Conservation (phyloP, 768 basidiomycete genomes). For the Hygrophoropsis aurantiaca region DNA sequence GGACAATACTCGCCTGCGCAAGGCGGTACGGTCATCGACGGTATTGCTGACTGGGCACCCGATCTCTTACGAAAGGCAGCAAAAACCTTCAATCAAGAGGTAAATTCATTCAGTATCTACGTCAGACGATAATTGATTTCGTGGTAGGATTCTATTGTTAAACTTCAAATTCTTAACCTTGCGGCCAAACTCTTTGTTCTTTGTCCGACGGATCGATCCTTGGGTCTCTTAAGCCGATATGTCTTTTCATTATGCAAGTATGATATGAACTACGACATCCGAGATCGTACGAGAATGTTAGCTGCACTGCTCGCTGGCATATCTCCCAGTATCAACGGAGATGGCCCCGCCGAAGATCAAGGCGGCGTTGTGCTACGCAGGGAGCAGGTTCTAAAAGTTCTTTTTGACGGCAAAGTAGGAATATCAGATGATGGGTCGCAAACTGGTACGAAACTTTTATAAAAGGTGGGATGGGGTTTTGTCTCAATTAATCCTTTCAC, state of each 20-base stretch:
- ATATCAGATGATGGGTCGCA: constrained; percentile 40
- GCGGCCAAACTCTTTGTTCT: constrained; percentile 81
- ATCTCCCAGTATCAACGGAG: constrained; percentile 35
- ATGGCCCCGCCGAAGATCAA: constrained; percentile 43
- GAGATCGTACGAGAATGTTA: constrained; percentile 86
- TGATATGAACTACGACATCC: constrained; percentile 85
- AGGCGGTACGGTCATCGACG: constrained; percentile 41
- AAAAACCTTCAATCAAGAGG: constrained; percentile 74
- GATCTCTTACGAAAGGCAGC: constrained; percentile 83
- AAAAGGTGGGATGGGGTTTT: not conserved
- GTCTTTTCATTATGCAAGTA: constrained; percentile 85
- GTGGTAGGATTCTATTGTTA: constrained; percentile 60
- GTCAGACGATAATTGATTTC: not conserved
- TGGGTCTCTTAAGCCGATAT: constrained; percentile 63
- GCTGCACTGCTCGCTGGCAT: constrained; percentile 65
- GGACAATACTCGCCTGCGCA: constrained; percentile 73
- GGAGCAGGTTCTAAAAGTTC: constrained; percentile 78
- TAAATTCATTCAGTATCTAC: constrained; percentile 26
- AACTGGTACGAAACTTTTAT: constrained; percentile 27
- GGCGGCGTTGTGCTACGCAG: constrained; percentile 76
- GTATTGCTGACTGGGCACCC: constrained; percentile 78
- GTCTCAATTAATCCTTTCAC: no score
- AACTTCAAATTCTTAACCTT: constrained; percentile 83
- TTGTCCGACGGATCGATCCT: constrained; percentile 48
- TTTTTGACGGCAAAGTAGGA: constrained; percentile 74